Conservation (phyloP, 1,284 basidiomycete genomes). For the Austroboletus olivaceoglutinosus region DNA sequence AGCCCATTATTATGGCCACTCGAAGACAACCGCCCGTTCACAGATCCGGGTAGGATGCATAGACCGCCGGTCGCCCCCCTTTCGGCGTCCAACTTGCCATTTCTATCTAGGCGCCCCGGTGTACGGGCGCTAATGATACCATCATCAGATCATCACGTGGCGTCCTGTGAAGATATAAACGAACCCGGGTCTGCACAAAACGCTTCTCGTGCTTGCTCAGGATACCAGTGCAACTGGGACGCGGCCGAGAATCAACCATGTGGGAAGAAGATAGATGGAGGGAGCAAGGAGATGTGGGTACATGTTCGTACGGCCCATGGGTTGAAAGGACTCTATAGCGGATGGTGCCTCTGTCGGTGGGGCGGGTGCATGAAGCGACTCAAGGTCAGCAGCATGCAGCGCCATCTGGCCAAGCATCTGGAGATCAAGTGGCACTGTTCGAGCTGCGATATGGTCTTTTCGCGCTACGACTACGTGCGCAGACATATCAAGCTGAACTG, state of each 20-base stretch:
- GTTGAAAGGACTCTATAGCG: slow-evolving; percentile 9
- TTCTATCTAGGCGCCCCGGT: not conserved
- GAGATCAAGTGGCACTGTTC: slow-evolving; percentile 17
- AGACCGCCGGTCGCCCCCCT: not conserved
- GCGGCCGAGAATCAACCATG: not conserved
- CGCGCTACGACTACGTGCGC: slow-evolving; percentile 11
- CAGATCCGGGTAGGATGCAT: not conserved
- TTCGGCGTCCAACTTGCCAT: not conserved
- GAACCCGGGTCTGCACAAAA: not conserved
- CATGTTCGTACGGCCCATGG: slow-evolving; percentile 13
- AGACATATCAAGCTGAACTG: slow-evolving; percentile 12
- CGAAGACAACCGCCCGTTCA: not conserved
- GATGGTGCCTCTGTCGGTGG: slow-evolving; percentile 8
- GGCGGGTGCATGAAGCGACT: slow-evolving; percentile 12
- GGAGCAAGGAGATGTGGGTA: slow-evolving; percentile 13
- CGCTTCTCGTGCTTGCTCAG: not conserved
- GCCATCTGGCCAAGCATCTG: slow-evolving; percentile 14
- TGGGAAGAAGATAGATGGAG: slow-evolving; percentile 10
- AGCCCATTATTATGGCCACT: not conserved
- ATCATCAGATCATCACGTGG: not conserved
- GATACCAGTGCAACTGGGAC: slow-evolving; percentile 11
- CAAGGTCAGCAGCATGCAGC: slow-evolving; percentile 14
- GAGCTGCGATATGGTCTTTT: slow-evolving; percentile 7
- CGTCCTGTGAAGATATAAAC: not conserved
- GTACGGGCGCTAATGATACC: not conserved